These are phyloP conservation scores for Ceratobasidium sp. DNA, from an alignment of 1,284 basidiomycete genomes.

Conservation along the genomic window DNA sequence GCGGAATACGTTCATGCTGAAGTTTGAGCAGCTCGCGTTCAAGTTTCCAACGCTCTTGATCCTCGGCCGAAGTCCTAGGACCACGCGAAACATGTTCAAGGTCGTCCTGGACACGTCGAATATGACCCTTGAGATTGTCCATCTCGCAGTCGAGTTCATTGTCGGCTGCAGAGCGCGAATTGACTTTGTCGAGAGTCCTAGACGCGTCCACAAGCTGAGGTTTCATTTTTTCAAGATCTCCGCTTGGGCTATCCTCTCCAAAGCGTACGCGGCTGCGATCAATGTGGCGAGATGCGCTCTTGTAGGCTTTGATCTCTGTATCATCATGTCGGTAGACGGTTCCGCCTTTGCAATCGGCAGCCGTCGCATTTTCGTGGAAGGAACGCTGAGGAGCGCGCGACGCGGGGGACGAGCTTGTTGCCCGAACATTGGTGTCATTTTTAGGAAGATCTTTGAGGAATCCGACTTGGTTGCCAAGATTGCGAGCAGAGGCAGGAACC, in stretches of 20 bases:
- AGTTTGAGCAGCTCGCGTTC: slow-evolving; percentile 91
- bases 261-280: slow-evolving; percentile 89
- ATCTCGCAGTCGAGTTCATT: slow-evolving; percentile 92
- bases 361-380: slow-evolving; percentile 67
- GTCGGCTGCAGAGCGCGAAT: slow-evolving; percentile 79
- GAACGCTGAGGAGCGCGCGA: slow-evolving; percentile 79
- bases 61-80: slow-evolving; percentile 79
- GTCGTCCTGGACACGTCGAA: slow-evolving; percentile 92
- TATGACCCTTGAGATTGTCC: slow-evolving; percentile 88
- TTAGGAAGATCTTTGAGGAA: slow-evolving; percentile 92
- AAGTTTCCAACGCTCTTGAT: slow-evolving; percentile 87
- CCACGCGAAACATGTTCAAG: slow-evolving; percentile 91
- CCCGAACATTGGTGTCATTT: slow-evolving; percentile 79
- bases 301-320: slow-evolving; percentile 72
- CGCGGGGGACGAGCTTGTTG: slow-evolving; percentile 66
- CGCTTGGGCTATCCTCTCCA: slow-evolving; percentile 74
- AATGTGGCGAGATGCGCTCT: slow-evolving; percentile 88
- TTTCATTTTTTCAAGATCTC: slow-evolving; percentile 90
- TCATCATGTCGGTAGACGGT: slow-evolving; percentile 93
- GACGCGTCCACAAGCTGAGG: slow-evolving; percentile 87
- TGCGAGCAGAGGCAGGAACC: slow-evolving; percentile 91
- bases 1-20: slow-evolving; percentile 95
- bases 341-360: slow-evolving; percentile 94
- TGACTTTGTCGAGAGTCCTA: slow-evolving; percentile 83
- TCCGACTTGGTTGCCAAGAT: slow-evolving; percentile 92